Evolutionary conservation across 768 basidiomycete genomes (phyloP).

Genomic region (Mycena galericulata): DNA sequence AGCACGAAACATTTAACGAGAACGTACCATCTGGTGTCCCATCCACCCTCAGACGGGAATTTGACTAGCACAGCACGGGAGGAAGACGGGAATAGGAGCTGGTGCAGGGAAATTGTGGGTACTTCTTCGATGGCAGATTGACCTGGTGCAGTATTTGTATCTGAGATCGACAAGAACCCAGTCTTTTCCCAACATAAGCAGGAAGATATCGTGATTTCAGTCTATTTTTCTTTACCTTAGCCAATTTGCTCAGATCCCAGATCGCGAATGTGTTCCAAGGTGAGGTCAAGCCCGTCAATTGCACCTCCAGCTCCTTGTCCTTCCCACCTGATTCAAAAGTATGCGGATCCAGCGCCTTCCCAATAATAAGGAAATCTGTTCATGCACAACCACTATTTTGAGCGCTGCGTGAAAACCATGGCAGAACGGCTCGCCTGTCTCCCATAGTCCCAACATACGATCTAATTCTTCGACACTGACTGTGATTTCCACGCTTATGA

Average conservation of each 20-base stretch:
- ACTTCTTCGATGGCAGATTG: conserved; percentile 28
- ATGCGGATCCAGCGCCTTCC: conserved; percentile 19
- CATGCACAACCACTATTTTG: conserved; percentile 17
- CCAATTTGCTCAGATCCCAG: conserved; percentile 25
- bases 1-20: background rate
- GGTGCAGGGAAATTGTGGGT: conserved; percentile 24
- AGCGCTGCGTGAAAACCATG: conserved; percentile 12
- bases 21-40: conserved; percentile 22
- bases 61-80: conserved; percentile 23
- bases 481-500: conserved; percentile 20
- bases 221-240: conserved; percentile 15
- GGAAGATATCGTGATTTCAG: conserved; percentile 12
- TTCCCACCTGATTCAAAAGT: conserved; percentile 16
- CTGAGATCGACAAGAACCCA: conserved; percentile 21
- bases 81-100: conserved; percentile 22
- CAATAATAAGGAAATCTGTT: conserved; percentile 22
- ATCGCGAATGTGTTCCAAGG: conserved; percentile 26
- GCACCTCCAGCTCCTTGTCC: conserved; percentile 12
- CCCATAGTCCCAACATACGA: conserved; percentile 21
- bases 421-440: conserved; percentile 16
- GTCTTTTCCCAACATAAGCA: conserved; percentile 18
- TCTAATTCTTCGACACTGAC: conserved; percentile 25
- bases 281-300: conserved; percentile 24
- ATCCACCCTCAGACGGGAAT: conserved; percentile 21
- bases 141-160: conserved; percentile 25